These are phyloP conservation scores for Neoboletus magnificus DNA, from an alignment of 768 basidiomycete genomes.

Conservation along the genomic window DNA sequence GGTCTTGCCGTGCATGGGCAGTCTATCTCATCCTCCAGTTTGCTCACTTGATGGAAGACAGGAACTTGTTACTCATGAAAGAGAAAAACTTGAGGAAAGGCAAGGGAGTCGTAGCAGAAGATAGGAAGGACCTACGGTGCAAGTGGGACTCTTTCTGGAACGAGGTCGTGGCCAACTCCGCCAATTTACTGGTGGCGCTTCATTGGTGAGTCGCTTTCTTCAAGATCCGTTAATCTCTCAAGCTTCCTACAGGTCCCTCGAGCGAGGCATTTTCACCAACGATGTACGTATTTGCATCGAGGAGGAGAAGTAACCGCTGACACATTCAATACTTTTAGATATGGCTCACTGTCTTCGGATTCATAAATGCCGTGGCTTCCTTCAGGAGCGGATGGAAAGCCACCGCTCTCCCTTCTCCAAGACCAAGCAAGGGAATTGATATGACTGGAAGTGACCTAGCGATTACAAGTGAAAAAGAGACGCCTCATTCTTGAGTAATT, in stretches of 20 bases:
- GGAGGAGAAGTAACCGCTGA: constrained; percentile 1
- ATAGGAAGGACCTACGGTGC: constrained; percentile 53
- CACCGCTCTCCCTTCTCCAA: constrained; percentile 38
- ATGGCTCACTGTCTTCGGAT: constrained; percentile 40
- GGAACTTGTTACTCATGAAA: constrained; percentile 51
- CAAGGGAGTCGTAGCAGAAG: constrained; percentile 48
- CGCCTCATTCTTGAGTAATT: constrained; percentile 6
- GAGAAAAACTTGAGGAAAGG: constrained; percentile 56
- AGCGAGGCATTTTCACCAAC: constrained; percentile 62
- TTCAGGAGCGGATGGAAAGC: constrained; percentile 74
- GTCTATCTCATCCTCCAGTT: constrained; percentile 76
- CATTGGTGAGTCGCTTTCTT: constrained; percentile 60
- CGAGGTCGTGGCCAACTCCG: constrained; percentile 67
- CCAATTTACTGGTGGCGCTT: constrained; percentile 77
- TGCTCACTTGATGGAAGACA: constrained; percentile 66
- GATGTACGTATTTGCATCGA: constrained; percentile 42
- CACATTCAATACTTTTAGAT: constrained; percentile 23
- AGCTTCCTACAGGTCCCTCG: constrained; percentile 52
- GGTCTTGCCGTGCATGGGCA: constrained; percentile 84
- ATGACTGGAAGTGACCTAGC: neutral
- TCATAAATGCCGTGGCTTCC: constrained; percentile 53
- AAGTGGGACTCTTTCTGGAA: constrained; percentile 69
- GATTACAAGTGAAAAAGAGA: constrained; percentile 12
- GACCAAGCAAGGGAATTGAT: neutral
- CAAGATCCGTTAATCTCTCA: neutral